Base-by-base conservation (phyloP, 2,329 filamentous ascomycete species). In the Cucurbitaria berberidis region DNA sequence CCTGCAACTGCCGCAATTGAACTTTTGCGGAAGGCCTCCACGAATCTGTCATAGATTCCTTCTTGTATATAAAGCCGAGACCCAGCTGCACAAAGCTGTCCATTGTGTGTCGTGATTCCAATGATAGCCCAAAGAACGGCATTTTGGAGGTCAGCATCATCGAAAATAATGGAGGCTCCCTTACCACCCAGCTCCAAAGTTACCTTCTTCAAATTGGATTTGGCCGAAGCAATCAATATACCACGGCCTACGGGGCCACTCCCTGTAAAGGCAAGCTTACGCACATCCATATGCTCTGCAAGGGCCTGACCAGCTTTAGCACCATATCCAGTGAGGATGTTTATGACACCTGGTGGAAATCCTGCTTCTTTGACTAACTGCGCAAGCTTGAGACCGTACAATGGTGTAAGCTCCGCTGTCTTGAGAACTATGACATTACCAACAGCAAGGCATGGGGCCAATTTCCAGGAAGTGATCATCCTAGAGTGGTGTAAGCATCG, bases 331-430 rank as follows among this genome's bases (percentile, higher is more conserved):
- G 59, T 62, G 2, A 80, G 38, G 22, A 80, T n/a, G n/a, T n/a
- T n/a, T n/a, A n/a, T n/a, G n/a, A n/a, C n/a, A n/a, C n/a, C n/a
- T n/a, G n/a, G n/a, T 0, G 78, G 78, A 50, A 81, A 77, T 1
- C 78, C 78, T 4, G 78, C 78, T 50, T 76, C 46, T 10, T 15
- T 24, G 16, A 39, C 29, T 6, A 57, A 46, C n/a, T 18, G 9
- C 19, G 42, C 62, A 32, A 63, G 46, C 2, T 38, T 27, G 5
- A 65, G 46, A 1, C 56, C 43, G 2, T 43, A 45, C 1, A 84
- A 69, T 1, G 82, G 82, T 1, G 81, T 82, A 61, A 83, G 81
- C 57, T 84, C 82, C 0, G 81, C 80, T 0, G 80, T 69, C 59
- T 84, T 84, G 11, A 84, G 56, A 3, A 84, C 78, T 3, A 84